Percentiles rank a stretch among this genome's conserved stretches.
Conservation (phyloP, 768 basidiomycete species). For the Boletus tylopilopsis region DNA sequence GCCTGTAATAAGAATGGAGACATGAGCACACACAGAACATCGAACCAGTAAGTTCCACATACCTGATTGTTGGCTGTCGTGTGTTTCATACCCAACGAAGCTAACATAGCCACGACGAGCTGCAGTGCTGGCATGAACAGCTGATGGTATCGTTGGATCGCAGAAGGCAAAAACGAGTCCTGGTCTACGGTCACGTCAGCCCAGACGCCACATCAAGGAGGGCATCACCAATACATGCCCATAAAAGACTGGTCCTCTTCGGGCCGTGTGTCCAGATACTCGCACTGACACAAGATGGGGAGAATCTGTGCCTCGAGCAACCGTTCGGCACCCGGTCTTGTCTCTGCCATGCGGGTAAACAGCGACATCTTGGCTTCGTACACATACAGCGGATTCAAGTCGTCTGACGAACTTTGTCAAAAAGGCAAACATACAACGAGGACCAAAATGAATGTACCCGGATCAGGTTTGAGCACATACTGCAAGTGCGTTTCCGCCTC, state of each 20-base stretch:
- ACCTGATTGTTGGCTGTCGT: slow-evolving; percentile 69
- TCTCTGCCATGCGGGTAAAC: slow-evolving; percentile 80
- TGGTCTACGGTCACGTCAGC: slow-evolving; percentile 47
- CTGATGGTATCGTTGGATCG: slow-evolving; percentile 88
- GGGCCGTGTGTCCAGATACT: slow-evolving; percentile 82
- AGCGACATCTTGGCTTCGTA: slow-evolving; percentile 95
- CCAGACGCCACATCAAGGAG: not conserved
- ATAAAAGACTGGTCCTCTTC: slow-evolving; percentile 80
- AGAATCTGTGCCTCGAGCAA: slow-evolving; percentile 77
- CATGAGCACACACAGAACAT: not conserved
- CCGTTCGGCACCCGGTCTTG: slow-evolving; percentile 78
- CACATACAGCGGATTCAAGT: slow-evolving; percentile 87
- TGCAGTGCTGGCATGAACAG: slow-evolving; percentile 85
- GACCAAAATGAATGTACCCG: slow-evolving; percentile 53
- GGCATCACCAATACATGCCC: slow-evolving; percentile 44
- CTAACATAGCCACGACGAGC: slow-evolving; percentile 70
- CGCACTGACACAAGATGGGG: slow-evolving; percentile 73
- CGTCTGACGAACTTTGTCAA: slow-evolving; percentile 49
- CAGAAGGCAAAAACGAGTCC: slow-evolving; percentile 84
- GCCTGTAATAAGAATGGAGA: slow-evolving; percentile 1
- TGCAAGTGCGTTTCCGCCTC: slow-evolving; percentile 75
- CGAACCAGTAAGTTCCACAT: not conserved
- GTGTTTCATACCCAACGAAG: slow-evolving; percentile 71
- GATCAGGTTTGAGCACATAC: slow-evolving; percentile 81
- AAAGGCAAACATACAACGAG: not conserved